Evolutionary conservation across 1,284 basidiomycete species (phyloP).

Genomic region (Irpex lacteus): DNA sequence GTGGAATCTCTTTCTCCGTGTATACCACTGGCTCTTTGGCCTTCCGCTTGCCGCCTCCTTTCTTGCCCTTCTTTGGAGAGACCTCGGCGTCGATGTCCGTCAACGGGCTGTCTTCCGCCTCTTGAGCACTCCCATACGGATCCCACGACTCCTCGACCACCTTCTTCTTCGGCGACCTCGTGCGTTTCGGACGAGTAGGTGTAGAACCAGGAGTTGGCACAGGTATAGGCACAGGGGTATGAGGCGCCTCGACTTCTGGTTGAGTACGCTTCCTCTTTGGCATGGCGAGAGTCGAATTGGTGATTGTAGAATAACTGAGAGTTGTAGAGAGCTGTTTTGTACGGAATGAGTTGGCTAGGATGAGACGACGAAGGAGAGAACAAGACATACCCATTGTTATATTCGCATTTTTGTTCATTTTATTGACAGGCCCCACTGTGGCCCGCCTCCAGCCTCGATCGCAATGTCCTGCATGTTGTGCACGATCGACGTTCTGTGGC

Average conservation of each 20-base stretch:
- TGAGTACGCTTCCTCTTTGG: not conserved
- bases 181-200: constrained; percentile 1
- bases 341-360: no score
- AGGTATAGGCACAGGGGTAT: not conserved
- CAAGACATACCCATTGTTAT: no score
- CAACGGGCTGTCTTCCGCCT: constrained; percentile 26
- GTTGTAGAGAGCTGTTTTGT: no score
- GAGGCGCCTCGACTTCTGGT: not conserved
- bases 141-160: not conserved
- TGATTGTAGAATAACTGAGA: no score
- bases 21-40: constrained; percentile 61
- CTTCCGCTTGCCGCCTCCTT: constrained; percentile 38
- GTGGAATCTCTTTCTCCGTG: constrained; percentile 51
- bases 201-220: not conserved
- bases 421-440: no score
- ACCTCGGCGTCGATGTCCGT: constrained; percentile 20
- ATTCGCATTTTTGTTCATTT: no score
- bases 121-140: not conserved
- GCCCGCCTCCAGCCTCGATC: no score
- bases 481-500: no score
- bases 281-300: not conserved
- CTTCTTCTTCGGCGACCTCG: not conserved
- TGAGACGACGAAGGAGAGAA: no score
- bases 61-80: constrained; percentile 26
- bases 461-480: no score